phyloP scores from a whole-genome alignment of 306 rosid species.

The Fragaria nilgerrensis region DNA sequence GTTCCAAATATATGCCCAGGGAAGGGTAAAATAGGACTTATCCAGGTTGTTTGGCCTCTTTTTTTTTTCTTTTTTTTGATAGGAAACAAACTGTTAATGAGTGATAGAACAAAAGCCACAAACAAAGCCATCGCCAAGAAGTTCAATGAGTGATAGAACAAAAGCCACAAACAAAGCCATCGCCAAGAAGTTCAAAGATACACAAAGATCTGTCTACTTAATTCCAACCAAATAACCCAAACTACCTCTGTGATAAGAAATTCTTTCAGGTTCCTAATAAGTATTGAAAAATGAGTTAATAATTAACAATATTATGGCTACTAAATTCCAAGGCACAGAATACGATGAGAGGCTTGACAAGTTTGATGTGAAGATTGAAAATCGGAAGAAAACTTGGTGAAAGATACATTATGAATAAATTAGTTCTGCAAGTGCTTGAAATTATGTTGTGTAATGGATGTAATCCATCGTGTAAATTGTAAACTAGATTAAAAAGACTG shows the following conservation, averaged over 20 bases:
- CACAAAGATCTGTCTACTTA: background rate
- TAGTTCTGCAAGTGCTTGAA: background rate
- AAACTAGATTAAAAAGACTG: background rate
- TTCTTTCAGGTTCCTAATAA: background rate
- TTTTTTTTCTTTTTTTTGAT: too few relatives aligned
- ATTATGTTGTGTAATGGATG: background rate
- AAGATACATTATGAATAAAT: background rate
- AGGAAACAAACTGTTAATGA: background rate
- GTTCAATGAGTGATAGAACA: background rate
- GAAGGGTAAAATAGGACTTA: background rate
- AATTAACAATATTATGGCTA: background rate
- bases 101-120: background rate
- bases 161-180: background rate
- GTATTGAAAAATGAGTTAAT: background rate
- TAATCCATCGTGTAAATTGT: background rate
- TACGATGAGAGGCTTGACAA: too few relatives aligned
- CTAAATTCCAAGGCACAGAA: too few relatives aligned
- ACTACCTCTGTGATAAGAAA: background rate
- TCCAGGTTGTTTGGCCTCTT: background rate
- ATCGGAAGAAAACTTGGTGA: background rate
- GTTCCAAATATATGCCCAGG: background rate
- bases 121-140: background rate
- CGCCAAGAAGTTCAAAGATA: background rate
- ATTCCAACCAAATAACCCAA: background rate
- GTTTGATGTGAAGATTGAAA: background rate